These are phyloP conservation scores for Naganishia vaughanmartiniae DNA, from an alignment of 768 basidiomycete genomes.

Conservation along the genomic window DNA sequence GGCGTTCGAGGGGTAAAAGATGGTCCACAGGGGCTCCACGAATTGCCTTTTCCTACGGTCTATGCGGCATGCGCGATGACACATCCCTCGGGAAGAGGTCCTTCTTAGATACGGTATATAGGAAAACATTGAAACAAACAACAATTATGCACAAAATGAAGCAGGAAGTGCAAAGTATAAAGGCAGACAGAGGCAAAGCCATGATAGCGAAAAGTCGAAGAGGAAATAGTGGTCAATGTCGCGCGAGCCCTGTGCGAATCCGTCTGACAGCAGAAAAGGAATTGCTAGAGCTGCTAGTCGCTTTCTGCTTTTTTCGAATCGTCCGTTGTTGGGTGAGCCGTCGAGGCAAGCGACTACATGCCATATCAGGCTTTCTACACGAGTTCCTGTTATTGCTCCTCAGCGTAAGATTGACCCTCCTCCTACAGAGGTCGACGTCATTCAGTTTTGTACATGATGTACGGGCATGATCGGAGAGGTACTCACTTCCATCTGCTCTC, in stretches of 20 bases:
- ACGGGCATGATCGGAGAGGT: too few species aligned
- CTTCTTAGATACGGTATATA: too few species aligned
- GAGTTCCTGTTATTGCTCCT: constrained; percentile 5
- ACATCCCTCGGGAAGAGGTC: too few species aligned
- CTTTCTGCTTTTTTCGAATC: constrained; percentile 13
- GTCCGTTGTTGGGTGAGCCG: constrained; percentile 4
- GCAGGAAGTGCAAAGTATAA: too few species aligned
- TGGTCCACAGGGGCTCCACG: too few species aligned
- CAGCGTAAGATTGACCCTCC: constrained; percentile 25
- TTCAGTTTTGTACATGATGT: neutral
- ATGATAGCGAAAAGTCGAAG: constrained; percentile 27
- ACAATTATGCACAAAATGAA: too few species aligned
- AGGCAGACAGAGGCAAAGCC: neutral
- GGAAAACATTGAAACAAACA: too few species aligned
- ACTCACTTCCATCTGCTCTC: constrained; percentile 22
- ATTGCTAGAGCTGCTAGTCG: neutral
- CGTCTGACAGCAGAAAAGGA: neutral
- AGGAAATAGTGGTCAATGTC: constrained; percentile 21
- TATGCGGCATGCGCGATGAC: too few species aligned
- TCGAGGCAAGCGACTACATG: neutral
- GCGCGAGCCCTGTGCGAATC: neutral
- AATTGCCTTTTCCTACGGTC: too few species aligned
- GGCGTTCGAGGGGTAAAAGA: too few species aligned
- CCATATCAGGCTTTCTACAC: constrained; percentile 9
- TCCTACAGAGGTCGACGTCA: neutral